Base-by-base conservation (phyloP, 768 basidiomycete species). In the Termitomyces sp. region DNA sequence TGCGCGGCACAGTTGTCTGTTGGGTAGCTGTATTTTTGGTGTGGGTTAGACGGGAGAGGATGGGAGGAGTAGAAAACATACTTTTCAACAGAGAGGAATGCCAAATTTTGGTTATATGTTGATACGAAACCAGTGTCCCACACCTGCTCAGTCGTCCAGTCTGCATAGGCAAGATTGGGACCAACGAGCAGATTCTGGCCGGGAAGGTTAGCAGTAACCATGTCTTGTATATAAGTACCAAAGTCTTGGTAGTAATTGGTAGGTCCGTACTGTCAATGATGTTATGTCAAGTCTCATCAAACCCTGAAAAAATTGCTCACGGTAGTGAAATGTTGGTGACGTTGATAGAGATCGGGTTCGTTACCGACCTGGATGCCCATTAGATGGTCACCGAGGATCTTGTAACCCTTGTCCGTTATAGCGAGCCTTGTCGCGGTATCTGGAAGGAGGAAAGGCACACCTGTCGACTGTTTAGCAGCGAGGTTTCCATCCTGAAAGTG, bases 301-400 rank as follows among this genome's bases (percentile, higher is more conserved):
- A 6, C n/a, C 9, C n/a, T 9, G 25, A 2, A 29, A 5, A 11
- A 50, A 14, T 53, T 17, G 46, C 64, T 54, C 40, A 72, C 74
- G 5, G 63, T 25, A 1, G 73, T 70, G 25, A 80, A 77, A 68
- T 80, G 79, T 0, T 69, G 70, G 63, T 80, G 81, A 31, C 64
- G 59, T 0, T 65, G 79, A 60, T 83, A 86, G 47, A 83, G 71
- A 70, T 85, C 83, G 10, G 76, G 83, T 72, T 92, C 89, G 71
- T 93, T 92, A 1, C 86, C 91, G 5, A 84, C 81, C 70, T 92
- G 88, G 25, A 90, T 74, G 0, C 88, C 91, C 42, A 89, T 71
- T 14, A 94, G 77, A 63, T 81, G 75, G 61, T 84, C 74, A 0
- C 92, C 92, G 0, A 94, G 76, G 61, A 92, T 86, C n/a, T 71